Evolutionary conservation across 2,329 filamentous ascomycete species (phyloP), one percentile per base, ranked within the genome.

Genomic region (Penicillium janthinellum): DNA sequence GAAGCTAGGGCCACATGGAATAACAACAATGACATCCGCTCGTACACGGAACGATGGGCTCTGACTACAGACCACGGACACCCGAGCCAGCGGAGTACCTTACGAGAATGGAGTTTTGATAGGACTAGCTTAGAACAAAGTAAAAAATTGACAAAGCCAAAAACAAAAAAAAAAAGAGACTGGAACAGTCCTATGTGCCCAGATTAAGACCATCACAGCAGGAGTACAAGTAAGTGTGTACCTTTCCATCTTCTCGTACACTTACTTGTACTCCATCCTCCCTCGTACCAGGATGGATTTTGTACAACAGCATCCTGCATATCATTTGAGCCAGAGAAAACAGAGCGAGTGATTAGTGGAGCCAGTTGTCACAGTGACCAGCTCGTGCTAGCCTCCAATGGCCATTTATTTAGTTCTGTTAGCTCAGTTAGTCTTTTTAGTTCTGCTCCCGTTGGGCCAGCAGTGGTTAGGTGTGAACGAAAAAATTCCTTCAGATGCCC

Each of bases 341-440:
- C 20, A 52, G 37, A 52, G 37, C 44, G 48, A 61, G 52, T 48
- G 17, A 41, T 41, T 37, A 49, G 61, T 56, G 64, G 61, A 54
- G 55, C 58, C 48, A 53, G 66, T 68, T 68, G 66, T 59, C 66
- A 68, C 62, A 68, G 66, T 67, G 64, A 68, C 64, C 66, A 65
- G 38, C 49, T 64, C 54, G 56, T 62, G 56, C 63, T 66, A 63
- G 48, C 35, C 44, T 57, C 56, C 47, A 52, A 56, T 48, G 56
- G 44, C 51, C 42, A n/a, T 47, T 48, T 41, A 41, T 50, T 48
- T 51, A 51, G 47, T 17, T 38, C 5, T 42, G 39, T 38, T 28
- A 50, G 44, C 51, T 58, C 55, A 44, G 52, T 60, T 54, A 44
- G 22, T 45, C 22, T n/a, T 53, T 41, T 42, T 45, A 14, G 34